Conservation (phyloP, 2,329 filamentous ascomycete genomes). For the Curvularia sp. region DNA sequence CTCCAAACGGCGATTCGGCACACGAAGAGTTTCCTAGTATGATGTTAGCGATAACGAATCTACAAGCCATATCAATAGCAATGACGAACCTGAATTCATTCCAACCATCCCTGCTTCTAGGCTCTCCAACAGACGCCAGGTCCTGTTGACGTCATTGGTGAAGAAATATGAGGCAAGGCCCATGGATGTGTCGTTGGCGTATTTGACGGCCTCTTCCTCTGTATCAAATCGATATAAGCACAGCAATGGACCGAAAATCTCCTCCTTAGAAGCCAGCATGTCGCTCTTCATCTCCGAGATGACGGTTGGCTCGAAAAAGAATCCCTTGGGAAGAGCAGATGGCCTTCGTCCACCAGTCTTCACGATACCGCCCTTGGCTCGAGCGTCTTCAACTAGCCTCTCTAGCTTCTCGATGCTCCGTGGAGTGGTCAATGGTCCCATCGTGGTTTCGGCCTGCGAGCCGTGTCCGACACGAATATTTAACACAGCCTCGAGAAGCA, state of each 20-base stretch:
- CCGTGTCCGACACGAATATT: slow-evolving; percentile 59
- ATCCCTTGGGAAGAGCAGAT: slow-evolving; percentile 53
- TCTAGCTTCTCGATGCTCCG: not conserved
- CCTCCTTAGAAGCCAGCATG: slow-evolving; percentile 53
- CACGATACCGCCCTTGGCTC: slow-evolving; percentile 39
- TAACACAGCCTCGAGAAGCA: slow-evolving; percentile 50
- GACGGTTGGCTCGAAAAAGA: slow-evolving; percentile 54
- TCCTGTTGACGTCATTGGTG: slow-evolving; percentile 11
- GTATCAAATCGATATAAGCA: slow-evolving; percentile 66
- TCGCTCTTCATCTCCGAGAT: slow-evolving; percentile 29
- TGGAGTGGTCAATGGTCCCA: slow-evolving; percentile 52
- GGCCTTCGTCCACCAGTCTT: slow-evolving; percentile 56
- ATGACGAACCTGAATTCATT: slow-evolving; percentile 33
- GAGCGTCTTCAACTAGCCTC: not conserved
- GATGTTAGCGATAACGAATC: not conserved
- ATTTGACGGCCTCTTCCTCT: slow-evolving; percentile 64
- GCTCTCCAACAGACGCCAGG: slow-evolving; percentile 14
- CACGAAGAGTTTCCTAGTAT: not conserved
- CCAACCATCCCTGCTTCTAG: slow-evolving; percentile 29
- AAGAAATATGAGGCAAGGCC: slow-evolving; percentile 39
- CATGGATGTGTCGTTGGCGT: slow-evolving; percentile 55
- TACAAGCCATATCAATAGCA: not conserved
- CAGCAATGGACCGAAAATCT: slow-evolving; percentile 67
- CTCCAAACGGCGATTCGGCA: not conserved
- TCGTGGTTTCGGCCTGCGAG: slow-evolving; percentile 59